phyloP scores from a whole-genome alignment of 495 filamentous ascomycete genomes.

The Glonium stellatum region DNA sequence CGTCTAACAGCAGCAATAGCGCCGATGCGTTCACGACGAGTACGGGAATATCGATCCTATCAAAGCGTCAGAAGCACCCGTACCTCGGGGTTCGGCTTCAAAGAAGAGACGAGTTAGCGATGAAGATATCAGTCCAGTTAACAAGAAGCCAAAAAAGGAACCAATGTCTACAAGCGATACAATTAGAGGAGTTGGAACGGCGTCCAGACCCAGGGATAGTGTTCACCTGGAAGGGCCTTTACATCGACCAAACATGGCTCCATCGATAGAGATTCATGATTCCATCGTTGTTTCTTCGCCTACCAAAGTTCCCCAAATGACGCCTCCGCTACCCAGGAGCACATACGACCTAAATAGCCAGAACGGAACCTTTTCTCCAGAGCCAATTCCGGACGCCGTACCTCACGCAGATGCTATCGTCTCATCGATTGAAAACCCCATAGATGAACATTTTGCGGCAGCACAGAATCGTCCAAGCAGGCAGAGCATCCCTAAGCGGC shows the following conservation, averaged over 20 bases:
- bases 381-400: neutral
- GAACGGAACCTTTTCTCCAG: neutral
- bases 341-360: no score
- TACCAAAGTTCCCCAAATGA: neutral
- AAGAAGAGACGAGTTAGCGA: slow-evolving; percentile 35
- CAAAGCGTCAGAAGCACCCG: slow-evolving; percentile 52
- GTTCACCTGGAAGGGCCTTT: neutral
- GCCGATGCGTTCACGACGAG: slow-evolving; percentile 62
- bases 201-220: neutral
- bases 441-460: neutral
- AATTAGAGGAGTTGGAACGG: no score
- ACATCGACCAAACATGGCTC: neutral
- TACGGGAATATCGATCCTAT: slow-evolving; percentile 53
- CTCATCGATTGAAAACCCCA: slow-evolving; percentile 18
- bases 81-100: slow-evolving; percentile 45
- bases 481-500: neutral
- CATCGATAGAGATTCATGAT: neutral
- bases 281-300: slow-evolving; percentile 2
- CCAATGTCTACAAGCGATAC: neutral
- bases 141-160: neutral
- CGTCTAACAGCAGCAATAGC: slow-evolving; percentile 40
- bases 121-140: slow-evolving; percentile 3
- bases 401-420: slow-evolving; percentile 6
- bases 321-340: no score
- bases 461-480: slow-evolving; percentile 1